phyloP scores from a whole-genome alignment of 2,329 filamentous ascomycete species.

The Arachnopeziza araneosa region DNA sequence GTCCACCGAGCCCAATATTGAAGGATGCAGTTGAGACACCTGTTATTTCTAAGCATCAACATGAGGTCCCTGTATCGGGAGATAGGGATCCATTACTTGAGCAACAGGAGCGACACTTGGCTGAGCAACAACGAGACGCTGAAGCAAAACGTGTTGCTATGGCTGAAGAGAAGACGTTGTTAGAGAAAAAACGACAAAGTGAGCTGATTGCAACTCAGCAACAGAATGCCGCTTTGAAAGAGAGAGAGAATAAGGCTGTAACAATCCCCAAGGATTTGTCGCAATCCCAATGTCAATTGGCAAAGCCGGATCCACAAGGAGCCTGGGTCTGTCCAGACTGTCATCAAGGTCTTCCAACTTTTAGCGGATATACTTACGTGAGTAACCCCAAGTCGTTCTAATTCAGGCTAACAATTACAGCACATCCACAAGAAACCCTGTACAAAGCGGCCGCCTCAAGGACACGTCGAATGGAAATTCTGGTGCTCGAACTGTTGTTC shows the following conservation, averaged over 20 bases:
- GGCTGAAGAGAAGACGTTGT: no score
- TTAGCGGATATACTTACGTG: constrained; percentile 7
- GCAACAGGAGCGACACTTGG: no score
- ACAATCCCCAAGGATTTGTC: background rate
- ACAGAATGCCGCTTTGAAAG: no score
- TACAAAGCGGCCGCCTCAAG: constrained; percentile 8
- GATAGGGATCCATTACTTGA: no score
- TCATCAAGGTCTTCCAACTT: background rate
- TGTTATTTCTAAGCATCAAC: no score
- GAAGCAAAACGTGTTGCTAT: no score
- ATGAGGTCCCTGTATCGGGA: no score
- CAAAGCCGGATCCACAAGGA: background rate
- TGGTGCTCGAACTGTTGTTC: constrained; percentile 15
- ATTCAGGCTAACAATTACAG: background rate
- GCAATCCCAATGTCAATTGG: background rate
- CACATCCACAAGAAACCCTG: constrained; percentile 16
- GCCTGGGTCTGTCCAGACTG: constrained; percentile 1
- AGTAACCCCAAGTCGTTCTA: background rate
- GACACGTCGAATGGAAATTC: constrained; percentile 12
- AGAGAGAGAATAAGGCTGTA: no score
- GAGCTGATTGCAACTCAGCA: no score
- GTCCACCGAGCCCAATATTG: background rate
- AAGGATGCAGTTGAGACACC: background rate
- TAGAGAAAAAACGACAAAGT: no score
- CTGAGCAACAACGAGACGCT: no score